Conservation (phyloP, 371 early-diverging fungal species). For the Lichtheimia hyalospora region DNA sequence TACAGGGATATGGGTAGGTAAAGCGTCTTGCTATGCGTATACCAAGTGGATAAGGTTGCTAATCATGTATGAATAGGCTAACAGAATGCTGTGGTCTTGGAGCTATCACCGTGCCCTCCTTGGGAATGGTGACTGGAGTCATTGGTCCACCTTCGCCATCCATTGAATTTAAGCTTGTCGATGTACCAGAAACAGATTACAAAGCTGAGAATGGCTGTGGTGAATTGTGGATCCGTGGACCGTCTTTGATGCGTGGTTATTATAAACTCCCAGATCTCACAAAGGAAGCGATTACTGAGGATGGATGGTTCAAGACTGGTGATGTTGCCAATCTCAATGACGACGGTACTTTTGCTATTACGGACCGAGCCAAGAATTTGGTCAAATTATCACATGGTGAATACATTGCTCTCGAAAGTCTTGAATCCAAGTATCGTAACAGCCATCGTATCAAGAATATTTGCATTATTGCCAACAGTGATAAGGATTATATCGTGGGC, state of each 20-base stretch:
- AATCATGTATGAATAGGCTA: conserved; percentile 33
- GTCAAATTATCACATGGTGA: conserved; percentile 93
- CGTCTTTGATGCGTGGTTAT: conserved; percentile 88
- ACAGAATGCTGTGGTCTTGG: conserved; percentile 54
- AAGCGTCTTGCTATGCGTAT: neutral
- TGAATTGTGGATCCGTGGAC: conserved; percentile 92
- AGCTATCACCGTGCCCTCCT: conserved; percentile 47
- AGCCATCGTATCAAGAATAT: conserved; percentile 72
- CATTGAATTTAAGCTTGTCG: conserved; percentile 80
- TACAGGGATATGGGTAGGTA: conserved; percentile 76
- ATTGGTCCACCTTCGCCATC: conserved; percentile 78
- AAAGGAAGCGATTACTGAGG: conserved; percentile 70
- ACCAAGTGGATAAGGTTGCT: no score
- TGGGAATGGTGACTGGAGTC: conserved; percentile 51
- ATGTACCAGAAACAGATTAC: conserved; percentile 80
- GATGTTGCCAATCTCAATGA: conserved; percentile 86
- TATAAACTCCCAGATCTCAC: conserved; percentile 82
- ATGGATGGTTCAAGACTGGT: conserved; percentile 96
- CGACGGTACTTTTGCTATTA: conserved; percentile 69
- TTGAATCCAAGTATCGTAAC: conserved; percentile 86
- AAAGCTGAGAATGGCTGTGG: conserved; percentile 64
- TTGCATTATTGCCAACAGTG: conserved; percentile 78
- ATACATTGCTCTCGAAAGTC: conserved; percentile 93
- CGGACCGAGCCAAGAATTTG: conserved; percentile 86
- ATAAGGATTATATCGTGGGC: conserved; percentile 61